phyloP scores from a whole-genome alignment of 2,329 filamentous ascomycete genomes.

The Diaporthe citriasiana region DNA sequence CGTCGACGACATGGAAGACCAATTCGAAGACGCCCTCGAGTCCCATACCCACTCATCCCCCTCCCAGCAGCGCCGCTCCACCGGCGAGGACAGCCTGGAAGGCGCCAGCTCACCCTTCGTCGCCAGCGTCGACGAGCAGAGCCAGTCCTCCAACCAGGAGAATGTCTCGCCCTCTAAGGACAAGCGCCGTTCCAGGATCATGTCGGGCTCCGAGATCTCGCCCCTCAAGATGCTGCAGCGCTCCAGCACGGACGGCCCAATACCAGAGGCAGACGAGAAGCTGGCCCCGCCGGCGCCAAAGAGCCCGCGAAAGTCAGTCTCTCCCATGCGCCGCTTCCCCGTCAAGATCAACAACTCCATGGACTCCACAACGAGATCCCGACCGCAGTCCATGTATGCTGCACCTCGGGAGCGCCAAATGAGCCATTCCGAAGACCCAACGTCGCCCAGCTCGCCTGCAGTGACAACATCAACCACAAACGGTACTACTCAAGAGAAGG shows the following conservation, averaged over 20 bases:
- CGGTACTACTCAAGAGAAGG: constrained; percentile 50
- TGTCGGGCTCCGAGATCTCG: constrained; percentile 70
- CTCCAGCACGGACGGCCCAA: constrained; percentile 47
- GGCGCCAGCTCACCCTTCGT: constrained; percentile 51
- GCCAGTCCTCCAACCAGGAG: constrained; percentile 56
- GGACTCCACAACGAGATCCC: constrained; percentile 42
- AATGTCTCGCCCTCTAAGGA: constrained; percentile 63
- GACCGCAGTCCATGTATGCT: constrained; percentile 42
- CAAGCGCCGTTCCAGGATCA: constrained; percentile 66
- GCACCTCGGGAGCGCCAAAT: constrained; percentile 36
- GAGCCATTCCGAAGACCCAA: constrained; percentile 41
- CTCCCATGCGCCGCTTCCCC: constrained; percentile 72
- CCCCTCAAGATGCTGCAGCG: constrained; percentile 68
- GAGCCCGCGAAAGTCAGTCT: constrained; percentile 62
- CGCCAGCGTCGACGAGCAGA: constrained; percentile 52
- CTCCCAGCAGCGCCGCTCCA: constrained; percentile 39
- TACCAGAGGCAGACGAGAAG: constrained; percentile 49
- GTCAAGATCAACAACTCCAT: constrained; percentile 67
- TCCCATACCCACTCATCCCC: constrained; percentile 42
- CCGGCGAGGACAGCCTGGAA: constrained; percentile 44
- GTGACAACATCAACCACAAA: constrained; percentile 42
- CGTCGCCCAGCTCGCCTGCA: constrained; percentile 7
- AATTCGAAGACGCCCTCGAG: constrained; percentile 36
- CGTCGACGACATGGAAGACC: constrained; percentile 33
- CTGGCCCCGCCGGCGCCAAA: constrained; percentile 52